These are phyloP conservation scores for Endotrypanum monterogeii DNA, from an alignment of 208 protist genomes.

Conservation along the genomic window DNA sequence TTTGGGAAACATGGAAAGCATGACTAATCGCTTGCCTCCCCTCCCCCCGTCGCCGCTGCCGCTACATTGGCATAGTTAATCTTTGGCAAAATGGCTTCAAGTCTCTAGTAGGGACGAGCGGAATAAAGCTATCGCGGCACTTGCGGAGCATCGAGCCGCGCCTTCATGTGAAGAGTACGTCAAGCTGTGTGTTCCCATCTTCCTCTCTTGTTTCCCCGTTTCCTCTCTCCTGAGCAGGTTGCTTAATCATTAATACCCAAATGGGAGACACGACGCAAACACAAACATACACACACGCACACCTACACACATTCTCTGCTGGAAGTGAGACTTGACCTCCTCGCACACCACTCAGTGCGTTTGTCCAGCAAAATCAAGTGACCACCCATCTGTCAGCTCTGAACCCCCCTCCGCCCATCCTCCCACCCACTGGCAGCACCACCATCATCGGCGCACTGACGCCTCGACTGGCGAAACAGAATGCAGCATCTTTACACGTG, in stretches of 20 bases:
- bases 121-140: neutral
- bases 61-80: too few relatives aligned
- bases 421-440: neutral
- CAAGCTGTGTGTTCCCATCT: neutral
- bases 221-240: neutral
- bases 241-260: neutral
- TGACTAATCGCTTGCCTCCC: too few relatives aligned
- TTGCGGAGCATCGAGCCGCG: neutral
- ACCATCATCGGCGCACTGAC: neutral
- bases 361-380: neutral
- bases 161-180: neutral
- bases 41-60: too few relatives aligned
- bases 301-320: neutral
- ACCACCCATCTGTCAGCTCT: neutral
- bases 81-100: too few relatives aligned
- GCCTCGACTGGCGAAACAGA: too few relatives aligned
- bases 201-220: too few relatives aligned
- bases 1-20: too few relatives aligned
- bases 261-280: neutral
- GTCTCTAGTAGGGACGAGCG: neutral
- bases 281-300: too few relatives aligned
- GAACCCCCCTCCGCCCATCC: too few relatives aligned
- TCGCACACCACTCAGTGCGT: neutral
- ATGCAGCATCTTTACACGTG: too few relatives aligned
- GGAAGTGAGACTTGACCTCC: neutral